phyloP scores from a whole-genome alignment of 139 green algal species.

The Chloropicon primus region DNA sequence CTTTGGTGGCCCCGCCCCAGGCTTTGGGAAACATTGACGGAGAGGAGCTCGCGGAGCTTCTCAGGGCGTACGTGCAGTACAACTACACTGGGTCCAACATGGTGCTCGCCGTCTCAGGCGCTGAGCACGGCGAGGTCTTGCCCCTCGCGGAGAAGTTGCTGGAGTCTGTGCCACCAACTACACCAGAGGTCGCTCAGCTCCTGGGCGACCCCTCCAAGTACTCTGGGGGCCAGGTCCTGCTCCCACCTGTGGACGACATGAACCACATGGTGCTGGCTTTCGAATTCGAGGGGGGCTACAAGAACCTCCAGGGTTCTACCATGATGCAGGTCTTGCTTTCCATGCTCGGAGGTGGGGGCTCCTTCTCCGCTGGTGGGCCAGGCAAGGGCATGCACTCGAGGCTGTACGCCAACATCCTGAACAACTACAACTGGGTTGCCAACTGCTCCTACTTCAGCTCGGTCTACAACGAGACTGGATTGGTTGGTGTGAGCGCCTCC shows the following conservation, averaged over 20 bases:
- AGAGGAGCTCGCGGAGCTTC: slow-evolving; percentile 47
- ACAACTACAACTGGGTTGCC: slow-evolving; percentile 55
- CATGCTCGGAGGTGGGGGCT: slow-evolving; percentile 79
- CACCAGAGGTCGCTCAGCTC: neutral
- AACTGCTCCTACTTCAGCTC: slow-evolving; percentile 75
- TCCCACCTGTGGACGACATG: neutral
- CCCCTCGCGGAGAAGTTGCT: slow-evolving; percentile 44
- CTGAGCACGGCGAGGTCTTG: slow-evolving; percentile 63
- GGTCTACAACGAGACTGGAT: slow-evolving; percentile 79
- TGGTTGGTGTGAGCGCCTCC: slow-evolving; percentile 59
- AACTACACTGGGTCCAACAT: slow-evolving; percentile 62
- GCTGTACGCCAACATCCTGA: slow-evolving; percentile 81
- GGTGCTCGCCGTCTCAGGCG: slow-evolving; percentile 67
- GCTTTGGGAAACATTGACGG: slow-evolving; percentile 26
- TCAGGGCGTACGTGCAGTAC: slow-evolving; percentile 8
- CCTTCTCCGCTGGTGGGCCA: slow-evolving; percentile 70
- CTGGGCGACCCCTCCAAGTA: neutral
- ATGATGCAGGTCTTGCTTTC: neutral
- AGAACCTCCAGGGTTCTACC: neutral
- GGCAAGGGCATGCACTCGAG: slow-evolving; percentile 97
- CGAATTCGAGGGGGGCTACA: slow-evolving; percentile 49
- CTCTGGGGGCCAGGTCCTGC: neutral
- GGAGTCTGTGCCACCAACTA: neutral
- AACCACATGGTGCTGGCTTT: slow-evolving; percentile 2
- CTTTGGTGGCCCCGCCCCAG: slow-evolving; percentile 50